A percentile compares a stretch with the other conserved stretches of the same genome.
Evolutionary conservation across 495 filamentous ascomycete species (phyloP).

Genomic region (Aspergillus sclerotiicarbonarius): DNA sequence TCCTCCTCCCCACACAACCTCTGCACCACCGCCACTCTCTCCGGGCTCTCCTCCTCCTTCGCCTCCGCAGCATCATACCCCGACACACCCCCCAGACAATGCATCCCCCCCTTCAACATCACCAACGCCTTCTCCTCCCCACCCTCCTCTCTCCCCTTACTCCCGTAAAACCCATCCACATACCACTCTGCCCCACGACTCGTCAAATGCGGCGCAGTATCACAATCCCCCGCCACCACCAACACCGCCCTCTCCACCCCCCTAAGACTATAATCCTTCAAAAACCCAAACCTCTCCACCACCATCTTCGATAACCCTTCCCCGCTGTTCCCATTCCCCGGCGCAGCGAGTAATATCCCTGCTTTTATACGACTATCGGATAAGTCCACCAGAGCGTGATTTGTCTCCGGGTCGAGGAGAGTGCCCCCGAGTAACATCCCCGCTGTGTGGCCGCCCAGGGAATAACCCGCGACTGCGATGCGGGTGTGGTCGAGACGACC

Average conservation of each 20-base stretch:
- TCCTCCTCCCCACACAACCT: not conserved
- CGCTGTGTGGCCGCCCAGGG: not conserved
- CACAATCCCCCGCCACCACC: not conserved
- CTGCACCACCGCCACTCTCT: not conserved
- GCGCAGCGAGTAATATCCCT: not conserved
- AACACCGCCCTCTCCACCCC: not conserved
- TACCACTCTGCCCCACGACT: not conserved
- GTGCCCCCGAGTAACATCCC: not conserved
- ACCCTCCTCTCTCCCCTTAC: not conserved
- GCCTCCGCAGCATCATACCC: constrained; percentile 2
- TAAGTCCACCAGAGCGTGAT: not conserved
- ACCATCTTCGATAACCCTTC: not conserved
- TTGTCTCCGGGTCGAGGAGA: not conserved
- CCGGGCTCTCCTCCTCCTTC: constrained; percentile 1
- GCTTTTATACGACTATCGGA: not conserved
- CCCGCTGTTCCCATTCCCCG: not conserved
- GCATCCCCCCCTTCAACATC: not conserved
- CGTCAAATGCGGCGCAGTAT: not conserved
- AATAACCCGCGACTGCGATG: not conserved
- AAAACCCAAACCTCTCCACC: not conserved
- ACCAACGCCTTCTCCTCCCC: not conserved
- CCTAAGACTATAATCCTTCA: not conserved
- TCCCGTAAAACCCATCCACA: not conserved
- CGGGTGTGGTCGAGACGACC: not conserved
- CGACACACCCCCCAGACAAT: not conserved